Conservation (phyloP, 2,329 filamentous ascomycete genomes). For the Pleomassaria siparia region DNA sequence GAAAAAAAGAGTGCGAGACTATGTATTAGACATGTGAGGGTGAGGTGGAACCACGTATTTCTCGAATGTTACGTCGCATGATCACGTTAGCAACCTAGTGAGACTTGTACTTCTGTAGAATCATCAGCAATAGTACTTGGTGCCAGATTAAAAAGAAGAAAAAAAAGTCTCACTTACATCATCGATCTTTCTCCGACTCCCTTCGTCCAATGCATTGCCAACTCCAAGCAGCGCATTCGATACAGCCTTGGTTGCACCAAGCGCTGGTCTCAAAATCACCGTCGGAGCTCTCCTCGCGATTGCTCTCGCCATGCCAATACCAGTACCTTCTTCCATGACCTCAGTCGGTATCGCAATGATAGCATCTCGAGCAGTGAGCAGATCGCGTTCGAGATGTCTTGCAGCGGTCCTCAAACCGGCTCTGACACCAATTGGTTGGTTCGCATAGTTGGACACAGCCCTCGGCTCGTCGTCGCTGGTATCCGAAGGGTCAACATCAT, state of each 20-base stretch:
- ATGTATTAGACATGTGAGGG: background rate
- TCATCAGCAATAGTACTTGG: conserved; percentile 8
- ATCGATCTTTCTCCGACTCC: conserved; percentile 77
- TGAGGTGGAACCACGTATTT: background rate
- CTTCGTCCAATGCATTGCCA: conserved; percentile 85
- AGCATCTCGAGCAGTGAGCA: conserved; percentile 84
- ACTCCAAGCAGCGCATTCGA: conserved; percentile 89
- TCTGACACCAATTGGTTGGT: conserved; percentile 86
- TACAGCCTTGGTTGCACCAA: conserved; percentile 85
- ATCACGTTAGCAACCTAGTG: conserved; percentile 14
- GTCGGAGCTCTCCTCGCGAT: conserved; percentile 85
- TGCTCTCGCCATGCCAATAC: conserved; percentile 75
- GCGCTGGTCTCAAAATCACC: conserved; percentile 84
- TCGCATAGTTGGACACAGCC: conserved; percentile 86
- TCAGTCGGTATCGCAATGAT: conserved; percentile 94
- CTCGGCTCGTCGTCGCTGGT: conserved; percentile 70
- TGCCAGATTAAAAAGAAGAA: too few relatives aligned
- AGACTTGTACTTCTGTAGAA: conserved; percentile 34
- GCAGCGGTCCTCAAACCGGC: conserved; percentile 85
- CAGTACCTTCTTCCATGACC: conserved; percentile 81
- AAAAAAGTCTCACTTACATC: conserved; percentile 67
- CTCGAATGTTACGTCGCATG: background rate
- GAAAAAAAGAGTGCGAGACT: background rate
- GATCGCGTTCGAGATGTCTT: conserved; percentile 77
- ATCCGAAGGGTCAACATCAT: conserved; percentile 61